These are phyloP conservation scores for Fraxinus sp. DNA, from an alignment of 305 asterid species.

Conservation along the genomic window DNA sequence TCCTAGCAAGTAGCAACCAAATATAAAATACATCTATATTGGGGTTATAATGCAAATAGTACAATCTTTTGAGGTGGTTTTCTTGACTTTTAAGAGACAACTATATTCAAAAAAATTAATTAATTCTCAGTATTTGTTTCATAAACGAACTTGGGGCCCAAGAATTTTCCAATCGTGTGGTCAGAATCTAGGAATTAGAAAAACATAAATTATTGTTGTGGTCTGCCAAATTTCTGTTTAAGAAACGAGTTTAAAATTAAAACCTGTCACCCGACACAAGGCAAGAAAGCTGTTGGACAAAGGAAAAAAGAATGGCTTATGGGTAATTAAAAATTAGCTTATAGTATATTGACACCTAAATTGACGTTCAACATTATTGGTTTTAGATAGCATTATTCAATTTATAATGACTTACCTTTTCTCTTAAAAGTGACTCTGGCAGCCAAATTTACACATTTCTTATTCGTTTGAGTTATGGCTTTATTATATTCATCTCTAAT, in stretches of 20 bases:
- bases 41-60: neutral
- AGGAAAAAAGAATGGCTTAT: neutral
- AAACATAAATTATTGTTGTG: neutral
- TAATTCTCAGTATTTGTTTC: neutral
- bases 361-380: too few relatives aligned
- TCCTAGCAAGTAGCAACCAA: neutral
- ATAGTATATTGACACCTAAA: neutral
- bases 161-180: conserved; percentile 39
- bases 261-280: conserved; percentile 39
- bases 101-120: neutral
- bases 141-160: neutral
- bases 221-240: neutral
- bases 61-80: neutral
- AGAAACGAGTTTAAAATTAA: conserved; percentile 21
- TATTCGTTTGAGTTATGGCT: neutral
- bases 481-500: neutral
- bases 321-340: neutral
- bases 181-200: conserved; percentile 40
- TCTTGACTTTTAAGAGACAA: neutral
- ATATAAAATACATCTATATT: neutral
- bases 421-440: neutral
- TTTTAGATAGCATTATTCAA: neutral
- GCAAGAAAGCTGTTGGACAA: conserved; percentile 17
- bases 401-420: neutral
- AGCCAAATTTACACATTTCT: neutral